A percentile compares a stretch with the other conserved stretches of the same genome.
These are phyloP conservation scores for Aspergillus ochraceoroseus DNA, from an alignment of 2,329 filamentous ascomycete species.

Conservation along the genomic window DNA sequence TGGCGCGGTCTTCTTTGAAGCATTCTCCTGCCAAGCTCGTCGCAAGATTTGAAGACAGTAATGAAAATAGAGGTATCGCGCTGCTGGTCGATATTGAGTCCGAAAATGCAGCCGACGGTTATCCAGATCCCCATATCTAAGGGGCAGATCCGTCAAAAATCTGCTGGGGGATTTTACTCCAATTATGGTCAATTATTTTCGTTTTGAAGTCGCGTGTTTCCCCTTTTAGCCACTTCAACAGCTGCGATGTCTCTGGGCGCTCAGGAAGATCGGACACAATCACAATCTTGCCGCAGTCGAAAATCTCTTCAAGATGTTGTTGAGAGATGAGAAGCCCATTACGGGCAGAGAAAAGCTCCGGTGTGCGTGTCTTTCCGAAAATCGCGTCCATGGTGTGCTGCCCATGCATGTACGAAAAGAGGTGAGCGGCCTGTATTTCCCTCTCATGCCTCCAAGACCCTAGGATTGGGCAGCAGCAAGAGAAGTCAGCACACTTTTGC, in stretches of 20 bases:
- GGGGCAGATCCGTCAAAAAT: background rate
- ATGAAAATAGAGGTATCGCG: slow-evolving; percentile 22
- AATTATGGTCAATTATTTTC: background rate
- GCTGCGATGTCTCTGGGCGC: background rate
- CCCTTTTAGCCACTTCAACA: background rate
- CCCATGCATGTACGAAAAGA: slow-evolving; percentile 18
- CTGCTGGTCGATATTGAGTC: slow-evolving; percentile 13
- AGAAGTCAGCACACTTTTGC: no score
- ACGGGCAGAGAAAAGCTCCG: slow-evolving; percentile 17
- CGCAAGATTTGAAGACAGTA: slow-evolving; percentile 20
- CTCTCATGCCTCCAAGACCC: no score
- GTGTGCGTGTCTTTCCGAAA: slow-evolving; percentile 13
- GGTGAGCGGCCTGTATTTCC: slow-evolving; percentile 2
- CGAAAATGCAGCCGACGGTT: slow-evolving; percentile 13
- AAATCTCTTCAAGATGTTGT: slow-evolving; percentile 4
- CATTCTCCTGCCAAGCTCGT: slow-evolving; percentile 10
- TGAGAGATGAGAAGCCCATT: slow-evolving; percentile 16
- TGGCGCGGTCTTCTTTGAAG: background rate
- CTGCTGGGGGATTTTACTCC: background rate
- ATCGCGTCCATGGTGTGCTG: slow-evolving; percentile 21
- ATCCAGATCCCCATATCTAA: slow-evolving; percentile 3
- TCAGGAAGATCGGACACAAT: slow-evolving; percentile 16
- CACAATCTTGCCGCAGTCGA: slow-evolving; percentile 13
- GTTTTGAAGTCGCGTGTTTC: background rate
- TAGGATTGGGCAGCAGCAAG: no score